Percentiles rank a stretch among this genome's conserved stretches.
These are phyloP conservation scores for Flaveria robusta DNA, from an alignment of 129 eudicot genomes.

Conservation along the genomic window DNA sequence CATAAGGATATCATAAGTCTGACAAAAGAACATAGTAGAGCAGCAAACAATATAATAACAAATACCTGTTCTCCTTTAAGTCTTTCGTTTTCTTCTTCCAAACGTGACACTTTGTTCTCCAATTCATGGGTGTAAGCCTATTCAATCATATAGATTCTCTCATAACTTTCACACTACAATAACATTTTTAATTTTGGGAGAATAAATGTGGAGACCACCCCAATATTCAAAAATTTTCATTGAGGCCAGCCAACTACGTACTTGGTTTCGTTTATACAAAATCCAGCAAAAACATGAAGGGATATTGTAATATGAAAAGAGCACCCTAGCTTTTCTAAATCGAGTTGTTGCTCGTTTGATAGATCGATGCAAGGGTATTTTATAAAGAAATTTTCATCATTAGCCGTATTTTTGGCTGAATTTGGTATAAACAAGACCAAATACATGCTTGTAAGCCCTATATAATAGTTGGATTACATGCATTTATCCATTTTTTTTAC, in stretches of 20 bases:
- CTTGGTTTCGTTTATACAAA: background rate
- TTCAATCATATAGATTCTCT: constrained; percentile 13
- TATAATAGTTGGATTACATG: background rate
- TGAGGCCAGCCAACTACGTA: background rate
- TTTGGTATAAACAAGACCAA: constrained; percentile 8
- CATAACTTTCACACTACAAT: background rate
- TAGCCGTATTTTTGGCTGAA: background rate
- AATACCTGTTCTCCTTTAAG: constrained; percentile 65
- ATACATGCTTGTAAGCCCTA: background rate
- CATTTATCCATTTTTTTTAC: background rate
- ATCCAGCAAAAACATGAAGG: background rate
- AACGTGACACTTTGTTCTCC: constrained; percentile 83
- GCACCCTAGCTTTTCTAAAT: background rate
- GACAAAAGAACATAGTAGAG: background rate
- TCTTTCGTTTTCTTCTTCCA: constrained; percentile 87
- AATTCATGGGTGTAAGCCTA: constrained; percentile 93
- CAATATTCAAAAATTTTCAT: background rate
- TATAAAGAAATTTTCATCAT: background rate
- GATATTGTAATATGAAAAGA: background rate
- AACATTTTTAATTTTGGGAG: background rate
- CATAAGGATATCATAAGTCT: constrained; percentile 7
- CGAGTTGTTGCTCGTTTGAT: background rate
- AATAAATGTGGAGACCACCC: background rate
- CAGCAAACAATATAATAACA: background rate
- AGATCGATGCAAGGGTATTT: background rate